phyloP scores from a whole-genome alignment of 2,329 filamentous ascomycete genomes.

The Mollisia scopiformis region DNA sequence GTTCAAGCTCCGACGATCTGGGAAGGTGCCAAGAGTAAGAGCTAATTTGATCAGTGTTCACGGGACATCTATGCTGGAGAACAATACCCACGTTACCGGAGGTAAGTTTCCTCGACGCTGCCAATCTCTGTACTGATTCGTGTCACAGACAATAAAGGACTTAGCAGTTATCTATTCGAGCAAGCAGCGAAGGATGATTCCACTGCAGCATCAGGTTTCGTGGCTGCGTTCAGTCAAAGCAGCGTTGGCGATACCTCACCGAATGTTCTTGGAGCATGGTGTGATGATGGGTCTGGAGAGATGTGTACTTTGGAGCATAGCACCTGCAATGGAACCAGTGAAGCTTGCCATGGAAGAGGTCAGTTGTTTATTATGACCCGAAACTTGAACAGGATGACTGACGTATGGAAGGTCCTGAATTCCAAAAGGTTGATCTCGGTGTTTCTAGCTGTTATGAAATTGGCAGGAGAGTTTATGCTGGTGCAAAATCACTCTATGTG shows the following conservation, averaged over 20 bases:
- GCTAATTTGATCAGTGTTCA: slow-evolving; percentile 61
- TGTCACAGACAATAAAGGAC: slow-evolving; percentile 83
- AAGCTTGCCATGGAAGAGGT: slow-evolving; percentile 71
- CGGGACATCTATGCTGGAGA: slow-evolving; percentile 85
- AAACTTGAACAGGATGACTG: too few species aligned
- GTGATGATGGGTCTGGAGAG: slow-evolving; percentile 78
- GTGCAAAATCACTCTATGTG: slow-evolving; percentile 59
- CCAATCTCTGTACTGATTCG: background rate
- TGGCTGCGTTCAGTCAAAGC: slow-evolving; percentile 89
- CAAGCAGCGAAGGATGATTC: slow-evolving; percentile 59
- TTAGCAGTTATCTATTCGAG: slow-evolving; percentile 84
- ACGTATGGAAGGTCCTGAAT: slow-evolving; percentile 56
- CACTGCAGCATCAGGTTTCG: slow-evolving; percentile 68
- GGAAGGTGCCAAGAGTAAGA: background rate
- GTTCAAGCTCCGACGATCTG: background rate
- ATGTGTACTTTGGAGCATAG: slow-evolving; percentile 78
- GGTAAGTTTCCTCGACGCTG: slow-evolving; percentile 2
- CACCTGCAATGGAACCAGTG: slow-evolving; percentile 71
- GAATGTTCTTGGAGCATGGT: slow-evolving; percentile 84
- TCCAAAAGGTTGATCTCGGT: slow-evolving; percentile 68
- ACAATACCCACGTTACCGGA: slow-evolving; percentile 86
- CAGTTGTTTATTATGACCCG: background rate
- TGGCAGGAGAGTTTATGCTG: slow-evolving; percentile 67
- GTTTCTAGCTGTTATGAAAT: slow-evolving; percentile 77
- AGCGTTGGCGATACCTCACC: slow-evolving; percentile 90